These are phyloP conservation scores for Ogataea nakhonphanomensis DNA, from an alignment of 805 yeast genomes.

Conservation along the genomic window DNA sequence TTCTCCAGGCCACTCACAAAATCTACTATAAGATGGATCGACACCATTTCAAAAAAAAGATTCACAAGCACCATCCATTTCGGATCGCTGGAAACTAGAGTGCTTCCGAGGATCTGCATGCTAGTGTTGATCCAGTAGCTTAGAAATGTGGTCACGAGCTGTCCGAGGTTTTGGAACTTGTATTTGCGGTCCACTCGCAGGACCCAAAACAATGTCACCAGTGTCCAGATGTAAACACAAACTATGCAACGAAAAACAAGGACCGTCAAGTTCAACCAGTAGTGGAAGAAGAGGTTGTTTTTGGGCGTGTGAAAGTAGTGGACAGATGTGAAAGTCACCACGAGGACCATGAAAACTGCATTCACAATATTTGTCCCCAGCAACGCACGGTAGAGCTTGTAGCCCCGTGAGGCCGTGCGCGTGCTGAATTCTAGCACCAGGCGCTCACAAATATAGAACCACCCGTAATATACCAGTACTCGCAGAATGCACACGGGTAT, in stretches of 20 bases:
- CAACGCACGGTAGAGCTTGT: conserved; percentile 6
- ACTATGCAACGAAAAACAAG: conserved; percentile 31
- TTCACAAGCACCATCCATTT: conserved; percentile 48
- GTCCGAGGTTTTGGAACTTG: conserved; percentile 42
- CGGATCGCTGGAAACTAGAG: conserved; percentile 36
- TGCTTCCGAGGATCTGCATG: conserved; percentile 25
- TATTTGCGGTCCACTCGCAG: conserved; percentile 43
- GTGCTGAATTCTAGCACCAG: conserved; percentile 12
- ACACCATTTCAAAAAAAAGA: conserved; percentile 46
- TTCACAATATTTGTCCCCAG: conserved; percentile 6
- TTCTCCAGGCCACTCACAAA: conserved; percentile 56
- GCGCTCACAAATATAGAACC: conserved; percentile 27
- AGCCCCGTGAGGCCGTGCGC: conserved; percentile 3
- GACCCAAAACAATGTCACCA: conserved; percentile 38
- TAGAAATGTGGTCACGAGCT: conserved; percentile 40
- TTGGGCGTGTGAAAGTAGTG: conserved; percentile 4
- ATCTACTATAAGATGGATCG: conserved; percentile 60
- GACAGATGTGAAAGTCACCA: conserved; percentile 7
- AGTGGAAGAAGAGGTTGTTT: conserved; percentile 9
- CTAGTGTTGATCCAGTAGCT: conserved; percentile 37
- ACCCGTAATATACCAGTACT: conserved; percentile 48
- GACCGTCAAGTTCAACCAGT: conserved; percentile 31
- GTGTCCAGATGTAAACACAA: conserved; percentile 29
- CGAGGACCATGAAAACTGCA: conserved; percentile 7
- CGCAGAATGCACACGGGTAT: conserved; percentile 41